Base-by-base conservation (phyloP, 495 filamentous ascomycete genomes). In the Aspergillus bertholletiae region DNA sequence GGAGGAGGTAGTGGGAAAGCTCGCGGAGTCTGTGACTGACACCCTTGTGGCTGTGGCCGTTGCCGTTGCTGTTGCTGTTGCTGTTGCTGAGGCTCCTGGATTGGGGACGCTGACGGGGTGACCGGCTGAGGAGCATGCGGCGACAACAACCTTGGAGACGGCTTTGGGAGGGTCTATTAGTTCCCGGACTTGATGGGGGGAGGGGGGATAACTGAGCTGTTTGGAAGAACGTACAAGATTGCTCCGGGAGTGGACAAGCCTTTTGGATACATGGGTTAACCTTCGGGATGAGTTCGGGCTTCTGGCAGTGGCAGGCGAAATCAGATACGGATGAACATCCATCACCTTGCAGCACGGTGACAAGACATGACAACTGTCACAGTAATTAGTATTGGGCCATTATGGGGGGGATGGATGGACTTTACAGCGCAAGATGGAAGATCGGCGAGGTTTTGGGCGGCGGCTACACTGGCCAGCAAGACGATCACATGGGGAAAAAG, bases 291-390 rank as follows among this genome's bases (percentile, higher is more conserved):
- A 80, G 68, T 8, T 59, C 46, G 41, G 72, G 58, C 60, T 78
- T 77, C 59, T 72, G 63, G 63, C 78, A 80, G 64, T 80, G 78
- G 63, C 78, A 80, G 50, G 69, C 68, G 55, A 80, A 80, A 64
- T 80, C 76, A 40, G 65, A 71, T 39, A 80, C 54, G 21, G 30
- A 17, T 15, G 65, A 57, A 66, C 78, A 80, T 50, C 76, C 76
- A 58, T 80, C 76, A 34, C 37, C 57, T 34, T 55, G 52, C 44
- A 80, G 62, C 37, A 70, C 67, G 20, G 37, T 47, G 52, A 79
- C 24, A 55, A 79, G 75, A 64, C 78, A 80, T 57, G 58, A 57
- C 18, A 79, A 51, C 76, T 79, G 39, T 8, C 12, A 17, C 22
- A 6, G 23, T 1, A 21, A 30, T 51, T 37, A 51, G 24, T 34